Evolutionary conservation across 805 yeast species (phyloP).

Genomic region (Metschnikowia peoriensis): DNA sequence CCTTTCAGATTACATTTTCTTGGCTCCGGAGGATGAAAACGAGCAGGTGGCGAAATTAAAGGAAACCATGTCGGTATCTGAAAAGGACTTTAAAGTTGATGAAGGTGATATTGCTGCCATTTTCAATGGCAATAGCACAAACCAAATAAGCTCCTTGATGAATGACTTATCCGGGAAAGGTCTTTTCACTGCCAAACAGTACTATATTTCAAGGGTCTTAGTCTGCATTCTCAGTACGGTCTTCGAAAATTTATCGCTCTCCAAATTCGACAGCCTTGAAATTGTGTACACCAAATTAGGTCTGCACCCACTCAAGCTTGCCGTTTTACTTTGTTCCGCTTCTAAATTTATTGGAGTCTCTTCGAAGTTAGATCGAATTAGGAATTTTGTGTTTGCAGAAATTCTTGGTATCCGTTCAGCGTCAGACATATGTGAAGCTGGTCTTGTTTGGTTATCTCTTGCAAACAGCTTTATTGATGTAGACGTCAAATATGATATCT

Average conservation of each 20-base stretch:
- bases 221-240: constrained; percentile 27
- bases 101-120: neutral
- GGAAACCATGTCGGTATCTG: neutral
- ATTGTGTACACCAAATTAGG: constrained; percentile 31
- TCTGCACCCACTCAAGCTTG: constrained; percentile 31
- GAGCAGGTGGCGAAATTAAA: neutral
- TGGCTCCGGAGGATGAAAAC: constrained; percentile 2
- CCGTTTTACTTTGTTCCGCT: constrained; percentile 31
- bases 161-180: constrained; percentile 13
- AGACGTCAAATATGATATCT: constrained; percentile 37
- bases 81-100: neutral
- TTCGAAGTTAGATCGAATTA: constrained; percentile 45
- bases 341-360: constrained; percentile 35
- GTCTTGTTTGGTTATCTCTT: constrained; percentile 47
- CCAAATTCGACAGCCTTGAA: constrained; percentile 27
- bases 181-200: constrained; percentile 11
- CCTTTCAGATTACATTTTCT: constrained; percentile 9
- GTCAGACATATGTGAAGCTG: constrained; percentile 39
- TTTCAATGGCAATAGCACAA: constrained; percentile 5
- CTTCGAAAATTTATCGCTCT: constrained; percentile 24
- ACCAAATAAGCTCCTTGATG: neutral
- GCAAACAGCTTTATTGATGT: constrained; percentile 42
- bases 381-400: constrained; percentile 65
- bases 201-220: constrained; percentile 23
- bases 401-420: constrained; percentile 51